Base-by-base conservation (phyloP, 1,284 basidiomycete genomes). In the Puccinia hordei region DNA sequence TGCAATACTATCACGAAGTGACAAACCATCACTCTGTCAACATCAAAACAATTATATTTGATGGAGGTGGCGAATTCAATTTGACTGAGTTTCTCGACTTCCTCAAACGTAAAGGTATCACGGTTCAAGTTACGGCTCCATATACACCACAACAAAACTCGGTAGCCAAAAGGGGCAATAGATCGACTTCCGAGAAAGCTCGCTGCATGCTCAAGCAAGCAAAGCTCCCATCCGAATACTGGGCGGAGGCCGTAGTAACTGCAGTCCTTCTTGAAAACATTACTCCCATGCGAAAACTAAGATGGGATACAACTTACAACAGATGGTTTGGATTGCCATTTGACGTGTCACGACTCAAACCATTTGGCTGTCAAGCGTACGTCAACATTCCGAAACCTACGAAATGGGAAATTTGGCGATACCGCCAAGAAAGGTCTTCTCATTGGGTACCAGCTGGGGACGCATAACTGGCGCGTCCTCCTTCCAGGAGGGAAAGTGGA, bases 111-210 rank as follows among this genome's bases (percentile, higher is more conserved):
- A n/a, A n/a, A n/a, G n/a, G n/a, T n/a, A n/a, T n/a, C n/a, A n/a
- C n/a, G n/a, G n/a, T n/a, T n/a, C n/a, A n/a, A n/a, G n/a, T n/a
- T n/a, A n/a, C n/a, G n/a, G n/a, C n/a, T n/a, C n/a, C n/a, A n/a
- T n/a, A n/a, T n/a, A n/a, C n/a, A n/a, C n/a, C n/a, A n/a, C n/a
- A n/a, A n/a, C n/a, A n/a, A n/a, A n/a, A n/a, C n/a, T n/a, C n/a
- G n/a, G n/a, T n/a, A n/a, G n/a, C n/a, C n/a, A n/a, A n/a, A n/a
- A 44, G 65, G 49, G 53, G 73, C 17, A 74, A 74, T 63, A 0
- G 24, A 2, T n/a, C 73, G 4, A 74, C 53, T 17, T 24, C 33
- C 12, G 57, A 74, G 15, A 74, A 63, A 15, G 57, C 53, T 46
- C 33, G 53, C 13, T 22, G n/a, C 0, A 8, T 74, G 38, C 57